Percentiles rank a stretch among this genome's conserved stretches.
Conservation (phyloP, 2,329 filamentous ascomycete species). For the Alternaria consortialis region DNA sequence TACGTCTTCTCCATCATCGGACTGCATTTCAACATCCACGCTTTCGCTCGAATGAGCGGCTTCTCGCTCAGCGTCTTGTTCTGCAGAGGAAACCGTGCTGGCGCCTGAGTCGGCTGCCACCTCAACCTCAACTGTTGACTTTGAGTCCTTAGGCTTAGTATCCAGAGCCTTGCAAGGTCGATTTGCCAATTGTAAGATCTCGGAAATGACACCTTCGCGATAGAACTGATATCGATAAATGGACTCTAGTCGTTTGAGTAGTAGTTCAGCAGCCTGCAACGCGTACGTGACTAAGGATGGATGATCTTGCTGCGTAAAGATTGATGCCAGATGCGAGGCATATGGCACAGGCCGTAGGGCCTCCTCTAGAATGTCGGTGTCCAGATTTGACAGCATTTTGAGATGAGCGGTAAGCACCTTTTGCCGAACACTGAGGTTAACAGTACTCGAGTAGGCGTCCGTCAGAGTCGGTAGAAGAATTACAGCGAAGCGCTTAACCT, state of each 20-base stretch:
- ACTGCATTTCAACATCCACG: constrained; percentile 61
- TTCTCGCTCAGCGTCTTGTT: constrained; percentile 53
- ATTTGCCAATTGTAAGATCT: constrained; percentile 82
- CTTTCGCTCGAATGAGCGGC: constrained; percentile 65
- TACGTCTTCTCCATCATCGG: constrained; percentile 64
- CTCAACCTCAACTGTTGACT: constrained; percentile 37
- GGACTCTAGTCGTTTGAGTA: constrained; percentile 82
- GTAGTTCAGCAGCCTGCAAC: constrained; percentile 86
- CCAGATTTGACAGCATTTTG: constrained; percentile 97
- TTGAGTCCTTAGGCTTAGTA: constrained; percentile 38
- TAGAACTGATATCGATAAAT: constrained; percentile 98
- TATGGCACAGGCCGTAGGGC: constrained; percentile 89
- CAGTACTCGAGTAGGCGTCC: constrained; percentile 96
- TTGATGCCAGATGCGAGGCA: constrained; percentile 93
- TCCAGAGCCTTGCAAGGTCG: constrained; percentile 50
- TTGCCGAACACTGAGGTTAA: constrained; percentile 92
- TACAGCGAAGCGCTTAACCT: constrained; percentile 90
- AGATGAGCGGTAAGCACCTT: constrained; percentile 95
- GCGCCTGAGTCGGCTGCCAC: constrained; percentile 33
- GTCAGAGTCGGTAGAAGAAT: constrained; percentile 95
- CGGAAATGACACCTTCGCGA: constrained; percentile 91
- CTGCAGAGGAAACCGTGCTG: constrained; percentile 33
- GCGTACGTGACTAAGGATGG: constrained; percentile 85
- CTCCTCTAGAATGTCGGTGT: constrained; percentile 82
- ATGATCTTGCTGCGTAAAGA: constrained; percentile 94